Base-by-base conservation (phyloP, 768 basidiomycete genomes). In the Leccinum subtestaceum region DNA sequence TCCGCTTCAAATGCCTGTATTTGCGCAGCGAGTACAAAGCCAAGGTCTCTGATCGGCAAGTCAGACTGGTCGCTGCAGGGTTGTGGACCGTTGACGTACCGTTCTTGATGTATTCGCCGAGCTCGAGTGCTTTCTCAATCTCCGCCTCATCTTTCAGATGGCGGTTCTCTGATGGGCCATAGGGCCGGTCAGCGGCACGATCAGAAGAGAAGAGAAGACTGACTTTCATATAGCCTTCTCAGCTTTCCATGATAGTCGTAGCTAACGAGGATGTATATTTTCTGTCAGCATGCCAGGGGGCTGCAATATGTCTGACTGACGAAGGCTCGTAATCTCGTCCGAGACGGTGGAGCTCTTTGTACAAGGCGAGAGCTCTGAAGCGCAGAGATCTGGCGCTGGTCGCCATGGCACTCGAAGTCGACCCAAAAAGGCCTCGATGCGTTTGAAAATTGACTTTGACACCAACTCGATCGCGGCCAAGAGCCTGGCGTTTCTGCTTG, bases 61-160 rank as follows among this genome's bases (percentile, higher is more conserved):
- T 70, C 2, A 67, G 59, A 15, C 17, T 38, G 13, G 9, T 9
- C 9, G 6, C 34, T 34, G 7, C 1, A 1, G 10, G 11, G 31
- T 5, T 13, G 1, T 1, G 34, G 8, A 48, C 0, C 5, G n/a
- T 9, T 9, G 34, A 67, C 82, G 61, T 65, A 89, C 92, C 92
- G 67, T 90, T 89, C 75, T 87, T 91, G 73, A 94, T 93, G 64
- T 91, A 93, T 70, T 93, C 91, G 12, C 86, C 89, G 31, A 93
- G 73, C 59, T 79, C 81, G 58, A 93, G 74, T 0, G 91, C 90
- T 58, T 80, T 84, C 74, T 93, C 88, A 55, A 93, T 89, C 60
- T 93, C 89, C 19, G 82, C 79, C 59, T 78, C 78, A 64, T 89
- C 82, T 17, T 80, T 85, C 62, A 93, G 74, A 64, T 79, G 65